phyloP scores from a whole-genome alignment of 257 asterid species.

The Nemophila menziesii region DNA sequence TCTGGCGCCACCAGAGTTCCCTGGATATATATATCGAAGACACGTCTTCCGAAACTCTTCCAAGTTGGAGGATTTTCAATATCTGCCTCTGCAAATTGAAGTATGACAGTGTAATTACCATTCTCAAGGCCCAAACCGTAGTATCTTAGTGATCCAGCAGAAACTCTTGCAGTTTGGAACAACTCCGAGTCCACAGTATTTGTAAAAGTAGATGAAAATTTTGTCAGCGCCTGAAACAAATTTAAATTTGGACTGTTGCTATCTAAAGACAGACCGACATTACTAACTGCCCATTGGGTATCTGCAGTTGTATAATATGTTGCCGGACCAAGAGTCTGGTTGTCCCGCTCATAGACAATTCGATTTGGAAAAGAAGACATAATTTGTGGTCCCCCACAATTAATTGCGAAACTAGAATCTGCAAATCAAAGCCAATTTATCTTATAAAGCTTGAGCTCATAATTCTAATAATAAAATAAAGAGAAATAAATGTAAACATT shows the following conservation, averaged over 20 bases:
- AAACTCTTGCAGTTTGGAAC: slow-evolving; percentile 48
- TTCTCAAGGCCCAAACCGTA: slow-evolving; percentile 72
- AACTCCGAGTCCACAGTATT: slow-evolving; percentile 50
- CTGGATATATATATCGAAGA: slow-evolving; percentile 64
- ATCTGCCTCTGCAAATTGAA: slow-evolving; percentile 52
- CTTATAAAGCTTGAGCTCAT: too few species aligned
- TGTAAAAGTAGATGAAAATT: slow-evolving; percentile 23
- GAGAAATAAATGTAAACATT: background rate
- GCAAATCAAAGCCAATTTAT: slow-evolving; percentile 13
- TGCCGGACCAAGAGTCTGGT: slow-evolving; percentile 58
- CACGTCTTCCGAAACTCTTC: slow-evolving; percentile 64
- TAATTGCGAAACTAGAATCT: slow-evolving; percentile 62
- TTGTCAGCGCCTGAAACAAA: too few species aligned
- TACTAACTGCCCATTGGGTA: slow-evolving; percentile 74
- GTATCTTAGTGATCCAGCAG: slow-evolving; percentile 74
- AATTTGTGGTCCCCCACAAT: slow-evolving; percentile 55
- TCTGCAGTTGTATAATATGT: slow-evolving; percentile 34
- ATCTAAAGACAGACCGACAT: slow-evolving; percentile 52
- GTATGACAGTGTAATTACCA: slow-evolving; percentile 59
- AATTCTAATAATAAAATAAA: too few species aligned
- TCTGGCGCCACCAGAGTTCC: slow-evolving; percentile 41
- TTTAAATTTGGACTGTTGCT: slow-evolving; percentile 25
- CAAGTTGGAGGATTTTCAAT: slow-evolving; percentile 25
- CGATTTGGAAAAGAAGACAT: slow-evolving; percentile 25
- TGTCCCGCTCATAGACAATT: slow-evolving; percentile 38